phyloP scores from a whole-genome alignment of 352 stramenopile species.

The Saprolegnia parasitica region DNA sequence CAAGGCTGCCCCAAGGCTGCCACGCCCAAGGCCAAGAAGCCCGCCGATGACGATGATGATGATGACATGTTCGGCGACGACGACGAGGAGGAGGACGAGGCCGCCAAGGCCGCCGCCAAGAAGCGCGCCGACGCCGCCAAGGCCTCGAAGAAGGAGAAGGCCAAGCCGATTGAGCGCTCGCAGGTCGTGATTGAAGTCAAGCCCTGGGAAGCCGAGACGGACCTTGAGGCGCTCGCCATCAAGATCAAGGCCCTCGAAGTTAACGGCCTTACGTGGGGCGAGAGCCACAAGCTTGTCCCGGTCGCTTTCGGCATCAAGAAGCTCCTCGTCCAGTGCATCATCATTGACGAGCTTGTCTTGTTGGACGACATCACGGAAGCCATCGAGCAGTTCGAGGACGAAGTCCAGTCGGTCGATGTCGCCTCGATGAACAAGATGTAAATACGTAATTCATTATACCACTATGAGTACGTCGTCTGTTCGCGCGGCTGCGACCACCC shows the following conservation, averaged over 20 bases:
- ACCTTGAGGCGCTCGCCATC: constrained; percentile 61
- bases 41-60: constrained; percentile 48
- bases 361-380: constrained; percentile 78
- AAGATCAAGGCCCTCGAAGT: constrained; percentile 75
- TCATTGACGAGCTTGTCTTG: constrained; percentile 72
- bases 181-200: constrained; percentile 59
- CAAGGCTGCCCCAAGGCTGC: constrained; percentile 32
- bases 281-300: constrained; percentile 74
- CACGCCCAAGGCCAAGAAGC: constrained; percentile 32
- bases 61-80: constrained; percentile 54
- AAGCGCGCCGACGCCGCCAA: constrained; percentile 47
- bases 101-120: constrained; percentile 47
- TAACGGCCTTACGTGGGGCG: constrained; percentile 70
- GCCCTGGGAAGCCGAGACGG: constrained; percentile 73
- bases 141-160: constrained; percentile 60
- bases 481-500: too few species aligned
- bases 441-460: constrained; percentile 45
- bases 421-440: constrained; percentile 86
- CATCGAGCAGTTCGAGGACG: constrained; percentile 78
- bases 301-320: constrained; percentile 86
- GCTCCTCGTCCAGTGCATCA: constrained; percentile 74
- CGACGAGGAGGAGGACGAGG: constrained; percentile 50
- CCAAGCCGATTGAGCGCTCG: constrained; percentile 56
- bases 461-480: neutral
- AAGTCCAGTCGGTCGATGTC: constrained; percentile 80